Base-by-base conservation (phyloP, 2,329 filamentous ascomycete species). In the Pleurostoma richardsiae region DNA sequence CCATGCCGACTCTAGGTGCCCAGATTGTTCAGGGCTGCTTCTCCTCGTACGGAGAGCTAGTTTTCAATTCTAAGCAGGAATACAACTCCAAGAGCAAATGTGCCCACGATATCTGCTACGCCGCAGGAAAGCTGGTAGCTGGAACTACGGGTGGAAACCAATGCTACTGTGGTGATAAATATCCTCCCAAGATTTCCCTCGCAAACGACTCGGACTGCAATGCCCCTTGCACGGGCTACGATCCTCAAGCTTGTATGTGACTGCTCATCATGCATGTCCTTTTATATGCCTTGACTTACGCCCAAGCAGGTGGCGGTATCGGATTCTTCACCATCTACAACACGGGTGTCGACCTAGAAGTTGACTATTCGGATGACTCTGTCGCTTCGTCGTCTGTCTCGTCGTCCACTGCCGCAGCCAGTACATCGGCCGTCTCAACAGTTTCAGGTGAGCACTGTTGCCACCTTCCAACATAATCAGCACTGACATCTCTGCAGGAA, bases 101-200 rank as follows among this genome's bases (percentile, higher is more conserved):
- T 54, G 64, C 58, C 7, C 54, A 53, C 10, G 30, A 54, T 0
- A 43, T 56, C 2, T 80, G 77, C 57, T 59, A 65, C 3, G 58
- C 65, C 1, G 57, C 70, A 6, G 72, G 76, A 33, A 70, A 64
- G 30, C 54, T 74, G 1, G 85, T 90, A 6, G 80, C 84, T 57
- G 88, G 75, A 30, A 68, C 88, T 40, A 79, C 75, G 6, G 73
- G 75, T 19, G 79, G 79, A 11, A 71, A 73, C 19, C 66, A 80
- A 52, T 96, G 90, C 68, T 88, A 74, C 58, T 95, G 90, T 59
- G 90, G 90, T 49, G 69, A 81, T 52, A 66, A 73, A 49, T 75
- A 91, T 42, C 90, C 90, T 1, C 72, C 82, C 11, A 57, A 70
- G 38, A 69, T 69, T 11, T 69, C 70, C 39, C 61, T 83, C 49